Evolutionary conservation across 768 basidiomycete species (phyloP).

Genomic region (Phanerochaete sordida): DNA sequence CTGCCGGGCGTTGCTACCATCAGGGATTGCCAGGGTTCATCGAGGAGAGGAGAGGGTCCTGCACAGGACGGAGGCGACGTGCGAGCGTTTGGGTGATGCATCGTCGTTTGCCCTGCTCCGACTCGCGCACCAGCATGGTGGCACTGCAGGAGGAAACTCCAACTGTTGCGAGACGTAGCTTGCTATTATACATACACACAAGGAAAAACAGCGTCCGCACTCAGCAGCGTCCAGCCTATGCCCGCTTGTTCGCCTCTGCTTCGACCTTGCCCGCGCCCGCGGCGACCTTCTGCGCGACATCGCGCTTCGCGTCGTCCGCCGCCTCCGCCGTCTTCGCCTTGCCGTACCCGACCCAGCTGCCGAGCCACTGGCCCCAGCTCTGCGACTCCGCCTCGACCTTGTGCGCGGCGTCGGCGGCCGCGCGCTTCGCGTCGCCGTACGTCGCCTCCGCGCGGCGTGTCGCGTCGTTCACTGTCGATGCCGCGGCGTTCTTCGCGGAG

Average conservation of each 20-base stretch:
- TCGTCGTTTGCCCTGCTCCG: too few species aligned
- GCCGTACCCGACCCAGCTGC: slow-evolving; percentile 40
- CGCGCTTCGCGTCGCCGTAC: slow-evolving; percentile 25
- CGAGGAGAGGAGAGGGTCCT: too few species aligned
- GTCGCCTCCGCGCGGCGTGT: slow-evolving; percentile 27
- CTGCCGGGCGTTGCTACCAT: background rate
- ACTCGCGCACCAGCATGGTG: too few species aligned
- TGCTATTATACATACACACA: background rate
- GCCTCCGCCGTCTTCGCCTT: slow-evolving; percentile 29
- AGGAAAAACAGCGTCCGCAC: background rate
- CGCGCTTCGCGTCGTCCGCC: slow-evolving; percentile 26
- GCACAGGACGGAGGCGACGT: too few species aligned
- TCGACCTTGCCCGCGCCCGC: slow-evolving; percentile 28
- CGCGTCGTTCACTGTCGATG: slow-evolving; percentile 25
- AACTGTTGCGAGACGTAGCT: background rate
- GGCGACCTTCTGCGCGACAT: slow-evolving; percentile 24
- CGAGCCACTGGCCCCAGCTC: slow-evolving; percentile 29
- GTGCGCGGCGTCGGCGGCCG: slow-evolving; percentile 25
- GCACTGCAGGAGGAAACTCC: too few species aligned
- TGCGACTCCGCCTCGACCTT: slow-evolving; percentile 26
- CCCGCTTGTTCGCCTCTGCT: slow-evolving; percentile 25
- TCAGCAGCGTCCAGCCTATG: slow-evolving; percentile 11
- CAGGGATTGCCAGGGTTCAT: too few species aligned
- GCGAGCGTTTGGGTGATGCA: too few species aligned
- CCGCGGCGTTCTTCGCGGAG: slow-evolving; percentile 18